A percentile compares a stretch with the other conserved stretches of the same genome.
Conservation (phyloP, 2,329 filamentous ascomycete genomes). For the Amauroascus niger region DNA sequence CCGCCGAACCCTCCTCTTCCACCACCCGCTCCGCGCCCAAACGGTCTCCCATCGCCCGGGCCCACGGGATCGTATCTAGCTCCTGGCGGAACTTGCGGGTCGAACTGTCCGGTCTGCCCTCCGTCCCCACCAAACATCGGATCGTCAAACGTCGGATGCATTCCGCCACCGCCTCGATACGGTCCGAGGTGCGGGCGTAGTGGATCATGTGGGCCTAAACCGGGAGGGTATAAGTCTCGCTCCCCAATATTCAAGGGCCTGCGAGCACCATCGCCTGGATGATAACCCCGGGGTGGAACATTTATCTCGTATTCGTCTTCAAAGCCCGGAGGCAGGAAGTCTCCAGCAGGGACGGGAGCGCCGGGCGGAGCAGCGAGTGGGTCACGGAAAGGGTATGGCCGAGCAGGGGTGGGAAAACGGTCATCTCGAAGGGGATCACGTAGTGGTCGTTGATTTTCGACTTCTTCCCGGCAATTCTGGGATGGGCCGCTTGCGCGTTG, state of each 20-base stretch:
- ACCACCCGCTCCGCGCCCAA: constrained; percentile 35
- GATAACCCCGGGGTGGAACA: constrained; percentile 49
- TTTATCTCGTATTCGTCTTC: constrained; percentile 87
- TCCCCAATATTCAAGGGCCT: constrained; percentile 66
- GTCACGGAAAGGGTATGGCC: constrained; percentile 58
- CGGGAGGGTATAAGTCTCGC: constrained; percentile 77
- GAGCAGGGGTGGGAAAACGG: constrained; percentile 49
- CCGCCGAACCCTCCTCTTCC: constrained; percentile 46
- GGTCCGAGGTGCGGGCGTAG: constrained; percentile 58
- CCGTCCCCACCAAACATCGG: constrained; percentile 61
- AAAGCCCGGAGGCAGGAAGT: constrained; percentile 79
- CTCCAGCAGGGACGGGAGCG: constrained; percentile 56
- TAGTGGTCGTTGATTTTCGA: constrained; percentile 35
- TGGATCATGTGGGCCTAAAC: constrained; percentile 76
- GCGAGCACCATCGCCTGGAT: constrained; percentile 32
- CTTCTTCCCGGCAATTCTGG: constrained; percentile 15
- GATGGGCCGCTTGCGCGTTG: constrained; percentile 15
- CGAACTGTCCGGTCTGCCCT: constrained; percentile 43
- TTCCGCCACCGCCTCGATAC: constrained; percentile 61
- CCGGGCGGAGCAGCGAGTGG: constrained; percentile 53
- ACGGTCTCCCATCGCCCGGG: constrained; percentile 51
- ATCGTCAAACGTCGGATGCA: constrained; percentile 95
- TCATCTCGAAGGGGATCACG: constrained; percentile 45
- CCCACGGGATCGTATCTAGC: constrained; percentile 85
- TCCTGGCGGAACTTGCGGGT: constrained; percentile 72